Evolutionary conservation across 1,139 yeast genomes (phyloP), one percentile per base, ranked within the genome.

Genomic region (Barnettozyma hawaiiensis): DNA sequence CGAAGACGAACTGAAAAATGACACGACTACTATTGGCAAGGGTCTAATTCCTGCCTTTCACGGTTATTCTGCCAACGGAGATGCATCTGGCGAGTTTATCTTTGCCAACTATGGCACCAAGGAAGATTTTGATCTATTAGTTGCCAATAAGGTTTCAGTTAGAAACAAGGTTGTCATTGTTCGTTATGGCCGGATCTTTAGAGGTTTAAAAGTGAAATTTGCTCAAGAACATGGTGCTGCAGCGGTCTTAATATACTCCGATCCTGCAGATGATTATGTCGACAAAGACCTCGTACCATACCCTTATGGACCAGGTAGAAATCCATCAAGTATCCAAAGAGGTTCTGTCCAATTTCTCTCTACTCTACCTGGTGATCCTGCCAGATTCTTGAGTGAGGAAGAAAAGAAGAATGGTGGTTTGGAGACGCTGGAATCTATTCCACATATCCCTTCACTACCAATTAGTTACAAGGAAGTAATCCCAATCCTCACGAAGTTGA

Each of bases 321-420:
- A 81, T 52, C 86, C 85, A 18, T 72, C 81, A 14, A 63, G 80
- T 24, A 84, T 85, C 31, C 92, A 85, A 66, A 73, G 96, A 57
- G 96, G 96, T 1, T 80, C 90, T 46, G 92, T 82, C 4, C 85
- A 81, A 61, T 87, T 81, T 57, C 67, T 87, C 42, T 84, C 95
- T 2, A 75, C 74, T 37, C 66, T 71, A 5, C 95, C 96, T 1
- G 96, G 96, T 39, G 96, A 89, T 58, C 96, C 96, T 33, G 79
- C 95, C 3, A 52, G 60, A 45, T 56, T 54, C 43, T 22, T 42
- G 24, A 83, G 95, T 4, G 95, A 95, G 18, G 40, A 41, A 11
- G 39, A 38, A 18, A 92, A 92, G 1, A 80, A 78, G 54, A 80
- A 94, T 5, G 79, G 87, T 34, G 80, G 76, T 47, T 71, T 76